Evolutionary conservation across 1,284 basidiomycete species (phyloP), one percentile per base, ranked within the genome.

Genomic region (Phylloporus sp.): DNA sequence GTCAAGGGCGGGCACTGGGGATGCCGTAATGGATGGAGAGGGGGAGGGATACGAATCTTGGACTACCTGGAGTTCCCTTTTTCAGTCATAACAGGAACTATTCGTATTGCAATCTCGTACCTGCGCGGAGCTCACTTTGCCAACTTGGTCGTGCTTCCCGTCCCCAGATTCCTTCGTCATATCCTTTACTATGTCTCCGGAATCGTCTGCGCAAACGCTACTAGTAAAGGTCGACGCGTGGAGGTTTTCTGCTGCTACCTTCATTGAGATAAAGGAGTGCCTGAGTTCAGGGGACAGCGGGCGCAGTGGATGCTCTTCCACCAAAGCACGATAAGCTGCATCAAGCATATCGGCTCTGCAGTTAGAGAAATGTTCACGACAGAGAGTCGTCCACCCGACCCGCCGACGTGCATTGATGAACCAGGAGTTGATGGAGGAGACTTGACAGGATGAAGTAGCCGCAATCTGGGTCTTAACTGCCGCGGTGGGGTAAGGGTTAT

Each of bases 371-470:
- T 65, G 65, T 0, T 70, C 62, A 17, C 76, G 80, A 1, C 79
- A 78, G 0, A 86, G 63, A 0, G 63, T 42, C 6, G 80, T 84
- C 86, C 85, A 87, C 0, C 85, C 85, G 0, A 86, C 86, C 0
- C 84, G 78, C n/a, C 80, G 79, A 1, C 86, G 78, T 1, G 72
- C 73, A 22, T 82, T 81, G 24, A 77, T 69, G 52, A 87, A 87
- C 86, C 86, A 87, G 0, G 73, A 70, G 40, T 80, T 79, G 42
- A 87, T 5, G 2, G 72, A 74, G 26, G 72, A 67, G 0, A 71
- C n/a, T 2, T 44, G 49, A 0, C 60, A 65, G 0, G 62, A 62
- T 0, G 66, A 69, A 42, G 42, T 17, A 10, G 60, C 31, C 1
- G 72, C 70, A 0, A 71, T 69, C 17, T 0, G 60, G 42, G 56